Evolutionary conservation across 2,329 filamentous ascomycete genomes (phyloP).

Genomic region (Ceratocystis albifundus): DNA sequence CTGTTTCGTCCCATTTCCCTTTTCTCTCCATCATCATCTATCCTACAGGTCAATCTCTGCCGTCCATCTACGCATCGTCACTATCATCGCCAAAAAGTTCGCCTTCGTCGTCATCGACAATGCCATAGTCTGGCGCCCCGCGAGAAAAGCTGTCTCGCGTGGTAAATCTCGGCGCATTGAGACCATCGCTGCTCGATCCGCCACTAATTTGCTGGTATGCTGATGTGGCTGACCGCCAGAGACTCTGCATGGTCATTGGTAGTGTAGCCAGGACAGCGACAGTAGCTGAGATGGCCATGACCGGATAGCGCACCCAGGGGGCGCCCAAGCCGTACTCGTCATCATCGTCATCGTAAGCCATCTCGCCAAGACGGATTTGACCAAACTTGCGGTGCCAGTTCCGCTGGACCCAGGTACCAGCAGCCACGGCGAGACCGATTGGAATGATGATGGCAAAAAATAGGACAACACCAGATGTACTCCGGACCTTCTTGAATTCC

Average conservation of each 20-base stretch:
- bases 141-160: conserved; percentile 82
- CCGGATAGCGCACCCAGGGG: conserved; percentile 70
- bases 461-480: conserved; percentile 58
- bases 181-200: conserved; percentile 37
- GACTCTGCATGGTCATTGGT: conserved; percentile 58
- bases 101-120: conserved; percentile 86
- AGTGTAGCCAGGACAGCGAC: conserved; percentile 49
- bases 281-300: conserved; percentile 56
- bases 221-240: conserved; percentile 55
- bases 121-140: conserved; percentile 73
- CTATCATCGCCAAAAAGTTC: conserved; percentile 88
- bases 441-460: conserved; percentile 79
- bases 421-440: conserved; percentile 54
- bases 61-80: conserved; percentile 59
- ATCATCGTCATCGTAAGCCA: conserved; percentile 64
- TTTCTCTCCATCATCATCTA: too few relatives aligned
- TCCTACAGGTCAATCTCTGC: not conserved
- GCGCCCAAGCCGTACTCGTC: conserved; percentile 60
- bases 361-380: conserved; percentile 77
- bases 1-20: not conserved
- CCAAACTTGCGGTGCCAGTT: conserved; percentile 88
- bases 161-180: conserved; percentile 61
- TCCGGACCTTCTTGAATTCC: conserved; percentile 62
- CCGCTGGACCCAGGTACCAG: conserved; percentile 75
- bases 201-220: conserved; percentile 40